Conservation (phyloP, 306 rosid species). For the Prosopis cineraria region DNA sequence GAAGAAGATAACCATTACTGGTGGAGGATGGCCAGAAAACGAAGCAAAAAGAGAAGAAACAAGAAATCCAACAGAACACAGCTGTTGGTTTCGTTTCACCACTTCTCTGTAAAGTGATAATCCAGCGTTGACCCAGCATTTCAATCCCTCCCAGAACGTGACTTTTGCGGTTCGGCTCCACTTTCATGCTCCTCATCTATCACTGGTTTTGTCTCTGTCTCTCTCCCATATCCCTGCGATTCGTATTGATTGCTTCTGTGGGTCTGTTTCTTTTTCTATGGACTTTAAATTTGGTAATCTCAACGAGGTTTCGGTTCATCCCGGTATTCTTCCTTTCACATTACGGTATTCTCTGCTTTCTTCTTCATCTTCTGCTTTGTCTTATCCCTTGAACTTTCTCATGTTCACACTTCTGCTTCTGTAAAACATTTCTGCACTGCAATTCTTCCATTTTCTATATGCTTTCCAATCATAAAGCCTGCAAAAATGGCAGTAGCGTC, state of each 20-base stretch:
- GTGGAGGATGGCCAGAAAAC: constrained; percentile 33
- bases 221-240: constrained; percentile 35
- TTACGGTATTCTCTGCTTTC: constrained; percentile 31
- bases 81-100: constrained; percentile 12
- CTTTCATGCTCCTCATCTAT: constrained; percentile 57
- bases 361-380: constrained; percentile 35
- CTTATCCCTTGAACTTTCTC: constrained; percentile 24
- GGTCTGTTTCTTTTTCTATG: constrained; percentile 38
- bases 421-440: constrained; percentile 7
- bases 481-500: constrained; percentile 42
- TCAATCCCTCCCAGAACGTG: constrained; percentile 43
- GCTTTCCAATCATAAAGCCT: constrained; percentile 11
- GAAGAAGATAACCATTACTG: constrained; percentile 16
- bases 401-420: constrained; percentile 32
- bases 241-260: constrained; percentile 46
- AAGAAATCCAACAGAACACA: background rate
- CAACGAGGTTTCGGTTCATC: constrained; percentile 26
- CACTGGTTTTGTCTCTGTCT: constrained; percentile 42
- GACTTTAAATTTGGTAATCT: constrained; percentile 5
- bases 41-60: background rate
- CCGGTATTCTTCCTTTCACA: constrained; percentile 33
- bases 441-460: background rate
- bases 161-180: constrained; percentile 44
- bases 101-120: constrained; percentile 53
- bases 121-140: constrained; percentile 53